Evolutionary conservation across 495 filamentous ascomycete genomes (phyloP), one percentile per base, ranked within the genome.

Genomic region (Aspergillus funiculosus): DNA sequence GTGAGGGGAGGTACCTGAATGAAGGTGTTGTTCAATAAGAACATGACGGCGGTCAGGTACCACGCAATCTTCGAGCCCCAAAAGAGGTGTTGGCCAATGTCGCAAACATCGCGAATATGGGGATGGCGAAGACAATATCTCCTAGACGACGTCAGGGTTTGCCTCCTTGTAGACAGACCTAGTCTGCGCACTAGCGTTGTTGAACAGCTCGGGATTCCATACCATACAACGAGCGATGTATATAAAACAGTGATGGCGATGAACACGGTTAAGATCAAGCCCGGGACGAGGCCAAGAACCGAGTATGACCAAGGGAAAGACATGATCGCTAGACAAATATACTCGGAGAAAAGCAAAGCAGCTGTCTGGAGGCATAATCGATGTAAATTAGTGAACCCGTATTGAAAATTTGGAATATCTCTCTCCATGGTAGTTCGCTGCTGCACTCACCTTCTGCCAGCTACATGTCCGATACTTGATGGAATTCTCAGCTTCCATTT

Each of bases 311-410:
- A 92, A 1, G 88, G 88, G 58, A 94, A 94, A 15, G 85, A 90
- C 88, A 94, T 94, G 56, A 94, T 94, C 27, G 88, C 87, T 71
- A 94, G 63, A 66, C 87, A 94, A 39, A 94, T 94, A 55, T 94
- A 94, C 65, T 94, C 88, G 6, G 85, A 87, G 65, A 94, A 92
- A 39, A 94, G 79, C 50, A 94, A 62, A 8, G 85, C 87, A 3
- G 87, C 86, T 39, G 87, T 94, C 85, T 89, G 53, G 10, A 39
- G 20, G 10, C n/a, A 26, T n/a, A n/a, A n/a, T n/a, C n/a, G n/a
- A n/a, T n/a, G n/a, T n/a, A n/a, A n/a, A n/a, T n/a, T n/a, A n/a
- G n/a, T n/a, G n/a, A n/a, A n/a, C n/a, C n/a, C n/a, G n/a, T n/a
- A n/a, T n/a, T n/a, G n/a, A n/a, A n/a, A n/a, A n/a, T n/a, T n/a